These are phyloP conservation scores for Adiantum capillusveneris DNA, from an alignment of 75 land plant species.

Conservation along the genomic window DNA sequence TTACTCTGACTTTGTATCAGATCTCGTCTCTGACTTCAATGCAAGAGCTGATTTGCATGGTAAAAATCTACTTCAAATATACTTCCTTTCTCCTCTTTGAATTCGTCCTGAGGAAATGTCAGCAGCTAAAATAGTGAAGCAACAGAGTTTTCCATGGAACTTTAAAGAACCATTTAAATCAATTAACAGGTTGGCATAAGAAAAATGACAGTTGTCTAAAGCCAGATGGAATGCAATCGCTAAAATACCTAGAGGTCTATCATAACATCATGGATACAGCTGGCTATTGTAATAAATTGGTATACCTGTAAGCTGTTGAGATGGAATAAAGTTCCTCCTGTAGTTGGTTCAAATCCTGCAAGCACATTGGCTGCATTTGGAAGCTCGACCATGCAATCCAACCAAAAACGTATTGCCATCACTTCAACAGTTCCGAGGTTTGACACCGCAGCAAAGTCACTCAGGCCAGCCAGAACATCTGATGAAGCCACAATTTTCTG, in stretches of 20 bases:
- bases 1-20: too few species aligned
- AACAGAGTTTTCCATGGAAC: too few species aligned
- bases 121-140: too few species aligned
- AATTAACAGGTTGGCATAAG: too few species aligned
- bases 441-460: conserved; percentile 24
- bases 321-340: conserved; percentile 35
- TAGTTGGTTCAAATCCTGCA: conserved; percentile 33
- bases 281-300: too few species aligned
- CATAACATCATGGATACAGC: too few species aligned
- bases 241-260: too few species aligned
- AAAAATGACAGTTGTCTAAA: too few species aligned
- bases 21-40: too few species aligned
- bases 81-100: conserved; percentile 24
- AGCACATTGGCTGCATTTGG: conserved; percentile 36
- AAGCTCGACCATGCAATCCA: conserved; percentile 16
- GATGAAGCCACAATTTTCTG: conserved; percentile 42
- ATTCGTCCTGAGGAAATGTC: conserved; percentile 24
- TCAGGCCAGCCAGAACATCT: conserved; percentile 7
- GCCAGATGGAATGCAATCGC: too few species aligned
- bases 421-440: conserved; percentile 34
- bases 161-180: too few species aligned
- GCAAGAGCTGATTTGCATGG: conserved; percentile 39
- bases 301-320: conserved; percentile 35
- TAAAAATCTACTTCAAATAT: conserved; percentile 35
- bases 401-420: conserved; percentile 32